Evolutionary conservation across 2,329 filamentous ascomycete species (phyloP), one percentile per base, ranked within the genome.

Genomic region (Beauveria scarabaeidicola): DNA sequence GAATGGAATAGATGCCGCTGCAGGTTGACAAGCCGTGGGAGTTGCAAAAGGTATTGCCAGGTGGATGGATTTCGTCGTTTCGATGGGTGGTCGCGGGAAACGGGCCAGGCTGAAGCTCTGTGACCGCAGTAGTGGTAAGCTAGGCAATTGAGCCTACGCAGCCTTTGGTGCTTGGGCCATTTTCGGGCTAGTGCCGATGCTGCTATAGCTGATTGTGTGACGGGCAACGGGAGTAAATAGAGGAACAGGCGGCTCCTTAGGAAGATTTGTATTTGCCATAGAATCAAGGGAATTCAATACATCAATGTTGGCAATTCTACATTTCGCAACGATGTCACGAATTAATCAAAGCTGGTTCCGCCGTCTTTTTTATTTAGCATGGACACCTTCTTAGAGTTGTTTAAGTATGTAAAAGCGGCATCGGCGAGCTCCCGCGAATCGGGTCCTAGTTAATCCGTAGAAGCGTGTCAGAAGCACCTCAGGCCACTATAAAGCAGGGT

Each of bases 131-230:
- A 43, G 46, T 58, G 46, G 55, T 58, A 40, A 58, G 55, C 50
- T 59, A 59, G 57, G 57, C 57, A 59, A 52, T 54, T 59, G 57
- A 52, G 57, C 57, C 57, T 59, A 59, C 57, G 57, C 57, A 52
- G 50, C 50, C 57, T 59, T 41, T 48, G 29, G 50, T 53, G 48
- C 41, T 44, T 40, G 23, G 27, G 7, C 50, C 41, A 29, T 2
- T 53, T 48, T 47, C 3, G 32, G 57, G 43, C 23, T 59, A 59
- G 57, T 13, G 17, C 6, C 8, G 32, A 15, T 32, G 57, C 57
- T 48, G 57, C 57, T 59, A 32, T 54, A 52, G 27, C 5, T 0
- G 5, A 11, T 8, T 51, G 55, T 50, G 36, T 29, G 17, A 32
- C 32, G 3, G n/a, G 36, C n/a, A 50, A 41, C 32, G 17, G 19